phyloP scores from a whole-genome alignment of 1,284 basidiomycete species.

The Thecaphora thlaspeos region DNA sequence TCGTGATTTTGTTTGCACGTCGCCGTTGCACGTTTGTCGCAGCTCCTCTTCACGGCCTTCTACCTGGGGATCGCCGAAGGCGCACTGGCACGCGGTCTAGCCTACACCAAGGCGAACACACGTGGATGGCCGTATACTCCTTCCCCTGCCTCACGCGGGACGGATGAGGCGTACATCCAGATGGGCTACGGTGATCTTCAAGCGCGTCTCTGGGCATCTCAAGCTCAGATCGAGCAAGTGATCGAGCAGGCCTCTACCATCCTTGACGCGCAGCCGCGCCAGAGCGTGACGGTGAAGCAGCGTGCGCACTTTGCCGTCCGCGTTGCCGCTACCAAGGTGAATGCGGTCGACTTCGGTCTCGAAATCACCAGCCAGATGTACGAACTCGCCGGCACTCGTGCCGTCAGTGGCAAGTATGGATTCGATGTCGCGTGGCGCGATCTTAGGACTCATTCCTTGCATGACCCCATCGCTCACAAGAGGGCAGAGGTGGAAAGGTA shows the following conservation, averaged over 20 bases:
- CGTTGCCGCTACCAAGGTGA: slow-evolving; percentile 55
- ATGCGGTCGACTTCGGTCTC: slow-evolving; percentile 50
- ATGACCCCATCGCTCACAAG: slow-evolving; percentile 57
- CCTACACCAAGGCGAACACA: slow-evolving; percentile 54
- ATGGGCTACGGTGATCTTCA: slow-evolving; percentile 55
- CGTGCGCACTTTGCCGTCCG: slow-evolving; percentile 54
- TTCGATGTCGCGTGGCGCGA: slow-evolving; percentile 50
- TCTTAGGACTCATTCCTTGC: slow-evolving; percentile 51
- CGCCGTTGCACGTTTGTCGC: too few relatives aligned
- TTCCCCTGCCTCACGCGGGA: slow-evolving; percentile 36
- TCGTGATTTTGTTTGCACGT: too few relatives aligned
- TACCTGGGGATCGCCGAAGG: slow-evolving; percentile 58
- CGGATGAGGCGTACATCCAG: slow-evolving; percentile 57
- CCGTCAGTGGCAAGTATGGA: slow-evolving; percentile 51
- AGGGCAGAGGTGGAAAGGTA: slow-evolving; percentile 51
- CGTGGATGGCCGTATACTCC: slow-evolving; percentile 56
- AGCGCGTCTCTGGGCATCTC: slow-evolving; percentile 53
- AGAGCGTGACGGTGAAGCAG: slow-evolving; percentile 47
- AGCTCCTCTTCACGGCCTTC: slow-evolving; percentile 54
- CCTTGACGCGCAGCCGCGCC: slow-evolving; percentile 33
- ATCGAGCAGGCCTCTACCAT: slow-evolving; percentile 32
- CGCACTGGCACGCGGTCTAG: slow-evolving; percentile 44
- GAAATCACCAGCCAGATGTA: slow-evolving; percentile 54
- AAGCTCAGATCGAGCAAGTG: slow-evolving; percentile 50
- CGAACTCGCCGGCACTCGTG: slow-evolving; percentile 54